Conservation (phyloP, 208 protist genomes). For the Leishmania turanica region DNA sequence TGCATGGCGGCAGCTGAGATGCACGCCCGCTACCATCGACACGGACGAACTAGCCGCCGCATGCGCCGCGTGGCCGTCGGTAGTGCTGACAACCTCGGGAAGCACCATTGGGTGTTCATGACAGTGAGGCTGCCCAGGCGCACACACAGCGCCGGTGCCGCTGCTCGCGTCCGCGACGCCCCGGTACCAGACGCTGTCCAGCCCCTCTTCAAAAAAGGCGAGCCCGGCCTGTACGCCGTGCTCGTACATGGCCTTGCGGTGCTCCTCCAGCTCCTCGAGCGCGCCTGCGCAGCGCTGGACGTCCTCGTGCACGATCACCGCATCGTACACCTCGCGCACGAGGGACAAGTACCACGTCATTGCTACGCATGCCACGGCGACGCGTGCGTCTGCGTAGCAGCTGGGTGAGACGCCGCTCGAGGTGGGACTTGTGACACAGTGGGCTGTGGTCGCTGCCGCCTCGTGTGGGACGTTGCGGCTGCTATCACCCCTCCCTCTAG, state of each 20-base stretch:
- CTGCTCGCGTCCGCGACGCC: background rate
- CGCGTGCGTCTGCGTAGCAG: conserved; percentile 26
- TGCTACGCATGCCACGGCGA: conserved; percentile 46
- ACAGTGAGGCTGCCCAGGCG: background rate
- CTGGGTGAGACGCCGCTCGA: conserved; percentile 25
- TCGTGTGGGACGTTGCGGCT: conserved; percentile 17
- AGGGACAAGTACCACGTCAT: conserved; percentile 62
- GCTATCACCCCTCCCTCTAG: conserved; percentile 4
- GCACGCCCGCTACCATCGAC: background rate
- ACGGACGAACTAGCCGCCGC: background rate
- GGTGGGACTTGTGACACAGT: conserved; percentile 9
- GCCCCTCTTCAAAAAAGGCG: conserved; percentile 19
- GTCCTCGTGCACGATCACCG: conserved; percentile 48
- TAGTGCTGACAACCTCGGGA: conserved; percentile 2
- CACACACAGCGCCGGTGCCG: background rate
- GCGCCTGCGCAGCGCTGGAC: conserved; percentile 51
- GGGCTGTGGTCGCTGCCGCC: conserved; percentile 9
- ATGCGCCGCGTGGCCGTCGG: background rate
- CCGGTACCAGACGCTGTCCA: background rate
- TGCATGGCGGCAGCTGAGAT: background rate
- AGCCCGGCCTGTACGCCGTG: conserved; percentile 25
- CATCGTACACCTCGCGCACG: conserved; percentile 46
- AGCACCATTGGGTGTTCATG: conserved; percentile 1
- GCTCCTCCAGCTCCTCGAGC: conserved; percentile 42
- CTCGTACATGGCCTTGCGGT: conserved; percentile 39